Base-by-base conservation (phyloP, 75 land plant genomes). In the Selaginella tamariscina region DNA sequence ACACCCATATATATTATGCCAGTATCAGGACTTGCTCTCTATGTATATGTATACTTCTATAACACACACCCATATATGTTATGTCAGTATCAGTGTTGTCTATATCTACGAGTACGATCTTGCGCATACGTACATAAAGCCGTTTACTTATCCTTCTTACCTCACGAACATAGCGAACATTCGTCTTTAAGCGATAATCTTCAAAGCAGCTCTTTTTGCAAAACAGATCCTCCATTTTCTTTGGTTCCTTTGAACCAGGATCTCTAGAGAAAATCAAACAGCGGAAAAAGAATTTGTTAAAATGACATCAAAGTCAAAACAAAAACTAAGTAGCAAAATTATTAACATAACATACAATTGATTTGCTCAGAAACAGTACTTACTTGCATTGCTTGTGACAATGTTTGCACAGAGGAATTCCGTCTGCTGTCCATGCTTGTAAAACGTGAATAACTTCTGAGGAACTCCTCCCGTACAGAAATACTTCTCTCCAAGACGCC, bases 351-450 rank as follows among this genome's bases (percentile, higher is more conserved):
- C 23, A 60, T 23, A 23, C 21, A 60, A 60, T 9, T 15, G 13
- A 9, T 15, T 9, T 23, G 9, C 23, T 9, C 23, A 23, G 64
- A 11, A 9, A 23, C 64, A 15, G n/a, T 15, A 60, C 87, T 32
- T 82, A 93, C 98, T 68, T 71, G 98, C 98, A 94, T 29, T 86
- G 86, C 9, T 33, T 74, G 71, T 85, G 91, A 69, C 98, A 94
- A n/a, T 81, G 86, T 76, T 89, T 89, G 76, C 98, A 94, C 28
- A 94, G 85, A 55, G 98, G 98, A 60, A 77, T 77, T 31, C 68
- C 82, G 8, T 26, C 66, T 2, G 68, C 22, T 26, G 76, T 77
- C 91, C 98, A 89, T 13, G 83, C 86, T 68, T 94, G 98, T 55
- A 72, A 33, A 29, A 78, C 81, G 27, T 70, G 33, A 44, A 75